These are phyloP conservation scores for Lentinula edodes DNA, from an alignment of 768 basidiomycete genomes.

Conservation along the genomic window DNA sequence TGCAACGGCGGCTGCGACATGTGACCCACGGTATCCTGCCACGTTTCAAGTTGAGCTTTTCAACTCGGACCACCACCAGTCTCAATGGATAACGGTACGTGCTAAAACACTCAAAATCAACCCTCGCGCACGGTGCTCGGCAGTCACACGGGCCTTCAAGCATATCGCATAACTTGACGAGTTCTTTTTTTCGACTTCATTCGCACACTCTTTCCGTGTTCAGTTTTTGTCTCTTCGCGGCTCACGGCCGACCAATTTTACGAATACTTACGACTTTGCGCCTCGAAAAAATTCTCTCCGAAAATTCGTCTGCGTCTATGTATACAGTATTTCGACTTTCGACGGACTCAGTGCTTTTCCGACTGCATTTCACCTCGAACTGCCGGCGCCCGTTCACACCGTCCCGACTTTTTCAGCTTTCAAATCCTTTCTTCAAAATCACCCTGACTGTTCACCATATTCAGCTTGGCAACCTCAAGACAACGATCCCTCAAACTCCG, in stretches of 20 bases:
- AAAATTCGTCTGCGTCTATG: not conserved
- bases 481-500: constrained; percentile 28
- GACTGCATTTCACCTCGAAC: not conserved
- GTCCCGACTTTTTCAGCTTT: not conserved
- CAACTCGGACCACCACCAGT: not conserved
- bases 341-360: not conserved
- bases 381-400: not conserved
- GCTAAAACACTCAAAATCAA: not conserved
- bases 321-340: not conserved
- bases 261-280: not conserved
- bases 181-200: not conserved
- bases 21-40: not conserved
- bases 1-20: not conserved
- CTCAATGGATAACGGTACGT: not conserved
- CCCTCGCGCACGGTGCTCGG: not conserved
- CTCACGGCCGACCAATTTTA: not conserved
- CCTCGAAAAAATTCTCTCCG: not conserved
- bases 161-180: not conserved
- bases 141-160: not conserved
- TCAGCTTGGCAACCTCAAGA: constrained; percentile 85
- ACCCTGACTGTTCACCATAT: constrained; percentile 27
- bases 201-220: not conserved
- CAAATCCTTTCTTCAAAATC: not conserved
- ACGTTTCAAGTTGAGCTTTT: not conserved
- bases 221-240: not conserved